These are phyloP conservation scores for Dictyostelium capitatum DNA, from an alignment of 78 protist species.

Conservation along the genomic window DNA sequence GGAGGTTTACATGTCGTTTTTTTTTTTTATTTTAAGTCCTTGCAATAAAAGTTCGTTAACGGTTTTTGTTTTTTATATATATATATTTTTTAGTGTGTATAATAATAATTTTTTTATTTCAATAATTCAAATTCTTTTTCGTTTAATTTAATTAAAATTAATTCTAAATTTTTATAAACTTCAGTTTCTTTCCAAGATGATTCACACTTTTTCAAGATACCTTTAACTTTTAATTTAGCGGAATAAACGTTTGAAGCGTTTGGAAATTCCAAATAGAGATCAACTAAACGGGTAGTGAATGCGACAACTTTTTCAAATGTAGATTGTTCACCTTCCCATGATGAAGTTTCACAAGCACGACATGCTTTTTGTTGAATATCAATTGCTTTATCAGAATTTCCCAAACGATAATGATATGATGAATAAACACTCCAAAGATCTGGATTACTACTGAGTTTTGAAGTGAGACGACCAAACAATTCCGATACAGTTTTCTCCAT, in stretches of 20 bases:
- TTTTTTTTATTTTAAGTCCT: too few relatives aligned
- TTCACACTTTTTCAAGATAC: slow-evolving; percentile 53
- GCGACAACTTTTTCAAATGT: slow-evolving; percentile 34
- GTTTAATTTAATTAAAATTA: slow-evolving; percentile 12
- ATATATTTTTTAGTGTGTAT: too few relatives aligned
- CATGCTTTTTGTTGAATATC: slow-evolving; percentile 69
- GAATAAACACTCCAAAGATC: slow-evolving; percentile 75
- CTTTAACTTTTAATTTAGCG: slow-evolving; percentile 37
- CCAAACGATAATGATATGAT: slow-evolving; percentile 43
- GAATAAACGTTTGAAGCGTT: slow-evolving; percentile 49
- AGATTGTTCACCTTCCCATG: slow-evolving; percentile 45
- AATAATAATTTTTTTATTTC: too few relatives aligned
- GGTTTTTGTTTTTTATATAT: too few relatives aligned
- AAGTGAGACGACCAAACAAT: slow-evolving; percentile 51
- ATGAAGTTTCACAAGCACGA: slow-evolving; percentile 29
- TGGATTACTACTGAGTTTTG: slow-evolving; percentile 47
- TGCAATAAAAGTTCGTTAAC: too few relatives aligned
- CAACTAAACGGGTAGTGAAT: neutral
- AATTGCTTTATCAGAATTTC: slow-evolving; percentile 56
- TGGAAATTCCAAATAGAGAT: slow-evolving; percentile 67
- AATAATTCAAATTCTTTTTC: slow-evolving; percentile 12
- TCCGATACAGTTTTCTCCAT: slow-evolving; percentile 47
- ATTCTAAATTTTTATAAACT: neutral
- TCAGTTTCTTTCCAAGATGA: slow-evolving; percentile 33
- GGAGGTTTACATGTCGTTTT: too few relatives aligned